Evolutionary conservation across 2,329 filamentous ascomycete genomes (phyloP), one percentile per base, ranked within the genome.

Genomic region (Epichloe gansuensis): DNA sequence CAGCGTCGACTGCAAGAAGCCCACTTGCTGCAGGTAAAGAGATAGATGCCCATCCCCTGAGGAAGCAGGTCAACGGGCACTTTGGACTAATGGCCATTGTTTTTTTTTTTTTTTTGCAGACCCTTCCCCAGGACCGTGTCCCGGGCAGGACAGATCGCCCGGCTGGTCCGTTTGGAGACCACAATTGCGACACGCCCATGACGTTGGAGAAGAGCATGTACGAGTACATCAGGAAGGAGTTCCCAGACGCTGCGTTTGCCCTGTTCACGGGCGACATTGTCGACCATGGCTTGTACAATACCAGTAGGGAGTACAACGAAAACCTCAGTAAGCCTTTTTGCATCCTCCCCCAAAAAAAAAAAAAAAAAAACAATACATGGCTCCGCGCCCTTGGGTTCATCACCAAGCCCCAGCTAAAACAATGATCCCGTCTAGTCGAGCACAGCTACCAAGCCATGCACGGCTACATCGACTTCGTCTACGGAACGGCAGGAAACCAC

Each of bases 211-310:
- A 74, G 51, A 80, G 75, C 65, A 74, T 81, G 74, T 72, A 78
- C 56, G 67, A 70, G 0, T 71, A 71, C n/a, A 78, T 81, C 58
- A 68, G 66, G 43, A 58, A 65, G 5, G 54, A 75, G 9, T 70
- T 68, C 1, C 71, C 71, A 0, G 63, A 76, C 50, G 71, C 75
- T 0, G 67, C 69, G 2, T 80, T 82, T 54, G 67, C 71, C 15
- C 68, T 82, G 46, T 81, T 80, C 63, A 82, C 78, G 0, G 79
- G 79, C 7, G 78, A 82, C 55, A 70, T 81, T 34, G 67, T 80
- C 12, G 74, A 79, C 52, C 75, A 78, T 50, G 71, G 68, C 3
- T 59, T 75, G 38, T 75, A 72, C 71, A 67, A 70, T 52, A 74
- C 72, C 1, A 68, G 66, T 21, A 51, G 60, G 45, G 48, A 59